Base-by-base conservation (phyloP, 495 filamentous ascomycete species). In the Aspergillus bertholletiae region DNA sequence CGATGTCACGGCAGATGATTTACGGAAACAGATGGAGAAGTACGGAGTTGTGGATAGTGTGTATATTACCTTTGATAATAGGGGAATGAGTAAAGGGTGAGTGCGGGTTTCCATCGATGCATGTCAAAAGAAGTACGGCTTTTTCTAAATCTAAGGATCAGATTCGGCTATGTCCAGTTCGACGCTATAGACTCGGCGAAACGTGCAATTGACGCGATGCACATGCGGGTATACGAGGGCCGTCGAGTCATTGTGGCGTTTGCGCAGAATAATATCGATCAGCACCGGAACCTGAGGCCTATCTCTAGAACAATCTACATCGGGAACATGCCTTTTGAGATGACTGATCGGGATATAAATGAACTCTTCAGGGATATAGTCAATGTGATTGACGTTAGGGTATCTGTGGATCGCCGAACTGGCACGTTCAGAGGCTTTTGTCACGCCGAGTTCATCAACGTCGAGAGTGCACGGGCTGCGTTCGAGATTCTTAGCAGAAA, bases 391-490 rank as follows among this genome's bases (percentile, higher is more conserved):
- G 92, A 97, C 60, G 84, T 98, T 28, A 84, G 94, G 43, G 85
- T 98, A 28, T 88, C 94, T 34, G 88, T 97, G 57, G 94, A 98
- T 70, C 82, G 90, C 49, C 81, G 86, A 22, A 93, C 92, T 5
- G 93, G 94, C 13, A 85, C 89, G 69, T 89, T 88, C 17, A 82
- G 89, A 59, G 94, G 94, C 44, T 98, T 96, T 63, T 88, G 86
- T 9, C 94, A 97, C 66, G 89, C 85, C 20, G 93, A 97, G 62
- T 98, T 98, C 66, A 53, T 77, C 18, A 82, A 88, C 62, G 58
- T 86, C 11, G 70, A 80, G 50, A 80, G 79, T 37, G 90, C 93
- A 11, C 54, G 67, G 40, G 68, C 63, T 23, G 92, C 80, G 0
- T 73, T 67, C 58, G 79, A 84, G 43, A 64, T 77, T 35, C 74